These are phyloP conservation scores for Aphanomyces astaci DNA, from an alignment of 352 stramenopile genomes.

Conservation along the genomic window DNA sequence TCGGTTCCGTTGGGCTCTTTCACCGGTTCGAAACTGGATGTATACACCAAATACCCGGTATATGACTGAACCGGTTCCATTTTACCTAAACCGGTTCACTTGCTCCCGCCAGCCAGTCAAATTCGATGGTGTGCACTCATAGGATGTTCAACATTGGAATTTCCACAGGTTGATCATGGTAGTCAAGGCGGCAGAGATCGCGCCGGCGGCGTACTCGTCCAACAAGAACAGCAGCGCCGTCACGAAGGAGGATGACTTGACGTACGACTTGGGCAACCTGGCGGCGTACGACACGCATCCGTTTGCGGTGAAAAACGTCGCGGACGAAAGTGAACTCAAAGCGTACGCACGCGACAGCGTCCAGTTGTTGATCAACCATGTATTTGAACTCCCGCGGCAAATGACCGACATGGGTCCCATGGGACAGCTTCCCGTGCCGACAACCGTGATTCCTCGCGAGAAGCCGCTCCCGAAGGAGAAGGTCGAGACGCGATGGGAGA, in stretches of 20 bases:
- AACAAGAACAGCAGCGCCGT: conserved; percentile 49
- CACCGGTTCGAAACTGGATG: neutral
- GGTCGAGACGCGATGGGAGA: conserved; percentile 97
- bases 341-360: conserved; percentile 88
- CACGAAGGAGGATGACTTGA: conserved; percentile 74
- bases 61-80: neutral
- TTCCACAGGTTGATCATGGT: conserved; percentile 31
- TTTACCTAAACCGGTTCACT: neutral
- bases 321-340: conserved; percentile 82
- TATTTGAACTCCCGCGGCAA: conserved; percentile 88
- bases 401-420: conserved; percentile 90
- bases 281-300: conserved; percentile 84
- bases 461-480: conserved; percentile 90
- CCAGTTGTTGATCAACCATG: conserved; percentile 88
- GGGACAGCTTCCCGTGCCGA: conserved; percentile 58
- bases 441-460: conserved; percentile 72
- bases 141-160: neutral
- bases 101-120: neutral
- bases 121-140: neutral
- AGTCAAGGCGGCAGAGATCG: conserved; percentile 77
- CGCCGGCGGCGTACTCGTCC: conserved; percentile 57
- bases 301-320: conserved; percentile 52
- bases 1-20: too few relatives aligned
- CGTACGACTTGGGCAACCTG: conserved; percentile 86
- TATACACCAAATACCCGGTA: conserved; percentile 1